phyloP scores from a whole-genome alignment of 2,329 filamentous ascomycete species.

The Samsoniella hepiali region DNA sequence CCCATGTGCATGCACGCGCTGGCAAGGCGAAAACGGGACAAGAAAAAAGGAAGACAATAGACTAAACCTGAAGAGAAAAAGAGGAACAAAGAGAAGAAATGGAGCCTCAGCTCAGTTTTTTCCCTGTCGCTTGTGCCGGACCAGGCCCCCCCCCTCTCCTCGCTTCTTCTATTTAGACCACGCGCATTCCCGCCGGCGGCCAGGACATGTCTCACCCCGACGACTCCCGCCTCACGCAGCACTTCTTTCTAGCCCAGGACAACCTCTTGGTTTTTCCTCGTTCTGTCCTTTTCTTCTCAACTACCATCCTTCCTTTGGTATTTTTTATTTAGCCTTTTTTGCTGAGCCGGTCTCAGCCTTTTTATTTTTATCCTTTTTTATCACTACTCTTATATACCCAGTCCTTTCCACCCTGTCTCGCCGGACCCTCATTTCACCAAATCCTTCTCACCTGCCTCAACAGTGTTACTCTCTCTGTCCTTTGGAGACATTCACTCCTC shows the following conservation, averaged over 20 bases:
- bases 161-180: slow-evolving; percentile 22
- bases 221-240: slow-evolving; percentile 12
- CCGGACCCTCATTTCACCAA: not conserved
- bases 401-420: not conserved
- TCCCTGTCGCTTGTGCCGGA: not conserved
- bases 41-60: not conserved
- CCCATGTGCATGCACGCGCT: not conserved
- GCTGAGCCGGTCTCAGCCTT: slow-evolving; percentile 10
- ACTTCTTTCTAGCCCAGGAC: not conserved
- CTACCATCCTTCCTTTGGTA: slow-evolving; percentile 17
- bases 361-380: not conserved
- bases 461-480: not conserved
- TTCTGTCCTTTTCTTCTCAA: not conserved
- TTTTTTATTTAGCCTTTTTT: not conserved
- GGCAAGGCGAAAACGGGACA: not conserved
- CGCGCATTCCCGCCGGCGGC: slow-evolving; percentile 20
- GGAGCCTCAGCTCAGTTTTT: not conserved
- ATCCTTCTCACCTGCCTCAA: not conserved
- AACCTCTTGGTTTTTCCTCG: not conserved
- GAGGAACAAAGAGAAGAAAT: not conserved
- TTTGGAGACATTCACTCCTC: not conserved
- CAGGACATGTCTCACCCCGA: slow-evolving; percentile 15
- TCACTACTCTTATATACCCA: not conserved
- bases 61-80: not conserved
- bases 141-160: not conserved